Base-by-base conservation (phyloP, 805 yeast genomes). In the Cyberlindnera petersonii region DNA sequence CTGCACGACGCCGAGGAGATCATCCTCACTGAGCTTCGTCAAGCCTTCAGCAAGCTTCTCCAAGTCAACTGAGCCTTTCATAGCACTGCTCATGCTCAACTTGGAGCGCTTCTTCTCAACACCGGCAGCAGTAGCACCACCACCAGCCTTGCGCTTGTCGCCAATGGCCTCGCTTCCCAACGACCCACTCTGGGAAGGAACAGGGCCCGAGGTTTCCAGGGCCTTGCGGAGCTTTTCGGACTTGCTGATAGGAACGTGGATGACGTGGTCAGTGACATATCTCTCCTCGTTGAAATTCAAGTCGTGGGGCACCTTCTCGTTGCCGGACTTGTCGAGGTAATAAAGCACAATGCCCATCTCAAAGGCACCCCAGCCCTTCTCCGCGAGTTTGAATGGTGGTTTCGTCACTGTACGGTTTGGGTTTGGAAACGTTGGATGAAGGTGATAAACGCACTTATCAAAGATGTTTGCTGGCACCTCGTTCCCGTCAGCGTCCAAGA, bases 311-410 rank as follows among this genome's bases (percentile, higher is more conserved):
- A 93, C 63, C 58, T 85, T 85, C 46, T 83, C 74, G 61, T 89
- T 97, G 34, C 98, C 98, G 39, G 82, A 84, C 57, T 83, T 85
- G 44, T 94, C 98, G 15, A 82, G 72, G 31, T 85, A 66, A 45
- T 83, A 83, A 30, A 89, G 68, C 24, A 84, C 72, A 44, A 93
- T 80, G 26, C 85, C 85, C 59, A 93, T 74, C 57, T 89, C 96
- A 56, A 91, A 91, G 50, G 91, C 98, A 60, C 98, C 98, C 98
- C 98, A 91, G 36, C 98, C 98, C 66, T 86, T 82, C 61, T 91
- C 98, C 55, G 79, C 85, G 41, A 91, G 82, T 56, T 66, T 75
- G 65, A 89, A 91, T 9, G 98, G 98, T 9, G 84, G 75, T 55
- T 80, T 81, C 56, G 84, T 86, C 58, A 87, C 61, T 10, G 82